Evolutionary conservation across 2,329 filamentous ascomycete genomes (phyloP), one percentile per base, ranked within the genome.

Genomic region (Fusarium pseudograminearum): DNA sequence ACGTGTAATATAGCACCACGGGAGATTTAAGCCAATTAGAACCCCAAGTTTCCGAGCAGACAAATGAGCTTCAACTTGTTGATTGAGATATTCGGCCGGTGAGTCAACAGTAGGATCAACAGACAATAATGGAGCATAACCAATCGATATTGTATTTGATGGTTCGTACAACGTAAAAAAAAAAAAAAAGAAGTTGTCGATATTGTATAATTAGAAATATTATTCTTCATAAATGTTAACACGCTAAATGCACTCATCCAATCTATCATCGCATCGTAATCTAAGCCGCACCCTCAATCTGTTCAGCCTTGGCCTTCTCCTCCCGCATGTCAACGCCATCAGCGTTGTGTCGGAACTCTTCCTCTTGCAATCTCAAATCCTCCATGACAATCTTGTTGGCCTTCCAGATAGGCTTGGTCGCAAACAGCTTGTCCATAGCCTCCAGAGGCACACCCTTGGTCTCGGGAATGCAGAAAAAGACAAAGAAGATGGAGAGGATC

Each of bases 381-480:
- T 78, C 79, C 78, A 87, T 82, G 54, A 87, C 65, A 15, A 72
- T 60, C 47, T 70, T 70, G 73, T 86, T 82, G 1, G 85, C 84
- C 52, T 77, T 77, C 71, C 80, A 76, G 4, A 82, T 76, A 2
- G 85, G 85, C 77, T 80, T 83, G 26, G 79, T 73, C 44, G 82
- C 80, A 73, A 91, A 91, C 3, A 92, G 80, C 8, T 83, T 80
- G 74, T 91, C 89, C 83, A 91, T 90, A 31, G 83, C 83, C 77
- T 92, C 90, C 5, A 91, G 82, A 1, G 89, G 88, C 15, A 91
- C 82, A 42, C 84, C 83, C 80, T 90, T 91, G 5, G 89, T 91
- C 80, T 91, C 89, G 1, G 89, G 89, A 1, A 91, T 72, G 45
- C 88, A 81, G 80, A 89, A 89, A 75, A 82, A 91, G 28, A 90